Base-by-base conservation (phyloP, 2,329 filamentous ascomycete species). In the Lachnum nothofagi region DNA sequence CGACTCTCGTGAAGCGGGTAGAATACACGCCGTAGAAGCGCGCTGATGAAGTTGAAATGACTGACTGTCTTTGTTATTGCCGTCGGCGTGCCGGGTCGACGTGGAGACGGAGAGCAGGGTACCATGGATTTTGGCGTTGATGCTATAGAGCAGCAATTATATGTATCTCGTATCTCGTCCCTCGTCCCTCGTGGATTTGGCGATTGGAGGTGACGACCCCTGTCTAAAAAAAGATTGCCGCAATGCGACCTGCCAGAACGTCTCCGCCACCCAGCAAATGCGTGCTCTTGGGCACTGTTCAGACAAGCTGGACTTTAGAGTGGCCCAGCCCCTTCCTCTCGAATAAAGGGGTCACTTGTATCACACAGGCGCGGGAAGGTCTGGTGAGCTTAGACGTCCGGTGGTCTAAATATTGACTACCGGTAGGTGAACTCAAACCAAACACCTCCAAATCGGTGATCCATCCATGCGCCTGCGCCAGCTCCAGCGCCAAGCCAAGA, bases 141-240 rank as follows among this genome's bases (percentile, higher is more conserved):
- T 50, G 49, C 34, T 55, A 54, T 61, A 57, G 50, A 57, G 48
- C 53, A 58, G 56, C 52, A 55, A 48, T 43, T 48, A 33, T 29
- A 44, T 55, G 45, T 41, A 57, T 56, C 54, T 51, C 41, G 16
- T 24, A 14, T 34, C 17, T 34, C 31, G 14, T 16, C 17, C 17
- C 31, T 34, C 17, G 19, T 16, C n/a, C 17, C n/a, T 12, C 42
- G 45, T 56, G 48, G 27, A 53, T 48, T 42, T 49, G 42, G 48
- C 57, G 53, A 56, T 56, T 54, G 51, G 55, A 46, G 49, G 44
- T 50, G 44, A 24, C 29, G 19, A 50, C 47, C 55, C 55, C 52
- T 52, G 55, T 42, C 25, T 12, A 27, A 19, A 20, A 27, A 29
- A 43, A 49, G 49, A 54, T 51, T 48, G 43, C 42, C 22, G 38